A percentile compares a stretch with the other conserved stretches of the same genome.
phyloP scores from a whole-genome alignment of 768 basidiomycete species.

The Xanthoconium purpureum region DNA sequence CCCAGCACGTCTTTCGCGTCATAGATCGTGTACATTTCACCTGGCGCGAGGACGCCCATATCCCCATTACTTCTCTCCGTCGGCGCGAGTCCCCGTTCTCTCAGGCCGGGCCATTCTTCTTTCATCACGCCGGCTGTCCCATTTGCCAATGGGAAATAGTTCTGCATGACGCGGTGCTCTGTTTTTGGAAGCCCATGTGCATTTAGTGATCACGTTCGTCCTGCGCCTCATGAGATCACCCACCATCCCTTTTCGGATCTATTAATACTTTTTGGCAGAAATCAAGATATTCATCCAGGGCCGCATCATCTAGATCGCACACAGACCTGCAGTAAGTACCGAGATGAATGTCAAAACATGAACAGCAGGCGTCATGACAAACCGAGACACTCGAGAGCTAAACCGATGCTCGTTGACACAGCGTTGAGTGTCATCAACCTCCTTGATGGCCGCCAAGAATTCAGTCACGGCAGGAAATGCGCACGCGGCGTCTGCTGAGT shows the following conservation, averaged over 20 bases:
- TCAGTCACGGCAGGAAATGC: conserved; percentile 52
- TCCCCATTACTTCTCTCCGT: conserved; percentile 7
- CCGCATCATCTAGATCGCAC: conserved; percentile 47
- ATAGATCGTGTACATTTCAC: conserved; percentile 62
- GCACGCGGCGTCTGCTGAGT: conserved; percentile 54
- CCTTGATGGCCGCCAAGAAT: conserved; percentile 43
- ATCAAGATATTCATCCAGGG: conserved; percentile 60
- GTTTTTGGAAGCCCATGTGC: conserved; percentile 2
- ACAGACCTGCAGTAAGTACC: conserved; percentile 41
- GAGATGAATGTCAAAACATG: conserved; percentile 3
- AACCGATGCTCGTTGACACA: conserved; percentile 36
- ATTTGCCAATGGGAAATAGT: conserved; percentile 40
- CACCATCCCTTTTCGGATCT: conserved; percentile 28
- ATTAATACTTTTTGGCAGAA: conserved; percentile 61
- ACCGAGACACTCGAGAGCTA: conserved; percentile 47
- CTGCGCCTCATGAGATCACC: conserved; percentile 12
- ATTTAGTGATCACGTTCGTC: conserved; percentile 12
- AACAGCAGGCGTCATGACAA: conserved; percentile 25
- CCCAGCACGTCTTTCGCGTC: conserved; percentile 67
- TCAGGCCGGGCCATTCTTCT: background rate
- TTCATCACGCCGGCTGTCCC: background rate
- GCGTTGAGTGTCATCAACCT: conserved; percentile 35
- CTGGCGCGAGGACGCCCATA: conserved; percentile 42
- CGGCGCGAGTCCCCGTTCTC: conserved; percentile 9
- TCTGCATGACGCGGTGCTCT: conserved; percentile 36